These are phyloP conservation scores for Aureobasidium subglaciale DNA, from an alignment of 2,329 filamentous ascomycete genomes.

Conservation along the genomic window DNA sequence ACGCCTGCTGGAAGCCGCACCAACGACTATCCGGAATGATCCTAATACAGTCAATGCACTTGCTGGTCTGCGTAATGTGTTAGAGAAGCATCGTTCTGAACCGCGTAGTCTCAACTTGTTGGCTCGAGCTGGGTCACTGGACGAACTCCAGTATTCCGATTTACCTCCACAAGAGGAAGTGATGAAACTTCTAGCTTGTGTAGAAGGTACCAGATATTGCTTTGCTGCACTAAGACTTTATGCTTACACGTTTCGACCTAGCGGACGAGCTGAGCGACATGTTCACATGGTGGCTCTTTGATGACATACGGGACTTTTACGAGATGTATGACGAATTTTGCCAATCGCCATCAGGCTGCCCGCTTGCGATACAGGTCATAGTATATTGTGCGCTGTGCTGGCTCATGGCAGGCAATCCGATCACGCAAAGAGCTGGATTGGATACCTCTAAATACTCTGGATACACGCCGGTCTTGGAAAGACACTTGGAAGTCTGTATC, in stretches of 20 bases:
- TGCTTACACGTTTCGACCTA: too few relatives aligned
- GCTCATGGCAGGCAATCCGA: slow-evolving; percentile 6
- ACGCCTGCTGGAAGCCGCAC: not conserved
- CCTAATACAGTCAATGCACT: slow-evolving; percentile 6
- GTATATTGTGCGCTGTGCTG: slow-evolving; percentile 16
- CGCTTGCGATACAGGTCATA: slow-evolving; percentile 13
- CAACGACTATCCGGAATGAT: slow-evolving; percentile 8
- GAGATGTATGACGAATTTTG: slow-evolving; percentile 10
- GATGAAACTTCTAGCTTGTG: not conserved
- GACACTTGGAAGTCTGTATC: not conserved
- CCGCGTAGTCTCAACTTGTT: not conserved
- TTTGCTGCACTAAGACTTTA: too few relatives aligned
- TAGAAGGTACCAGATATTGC: not conserved
- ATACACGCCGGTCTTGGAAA: not conserved
- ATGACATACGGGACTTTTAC: not conserved
- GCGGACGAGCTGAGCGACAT: not conserved
- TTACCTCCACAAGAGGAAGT: not conserved
- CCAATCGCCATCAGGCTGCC: slow-evolving; percentile 14
- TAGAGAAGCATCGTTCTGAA: slow-evolving; percentile 3
- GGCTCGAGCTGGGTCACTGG: not conserved
- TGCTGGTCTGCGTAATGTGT: not conserved
- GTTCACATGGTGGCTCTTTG: slow-evolving; percentile 15
- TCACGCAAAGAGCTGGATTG: not conserved
- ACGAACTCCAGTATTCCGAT: not conserved
- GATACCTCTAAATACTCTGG: not conserved